Base-by-base conservation (phyloP, 805 yeast genomes). In the Maudiozyma bulderi region DNA sequence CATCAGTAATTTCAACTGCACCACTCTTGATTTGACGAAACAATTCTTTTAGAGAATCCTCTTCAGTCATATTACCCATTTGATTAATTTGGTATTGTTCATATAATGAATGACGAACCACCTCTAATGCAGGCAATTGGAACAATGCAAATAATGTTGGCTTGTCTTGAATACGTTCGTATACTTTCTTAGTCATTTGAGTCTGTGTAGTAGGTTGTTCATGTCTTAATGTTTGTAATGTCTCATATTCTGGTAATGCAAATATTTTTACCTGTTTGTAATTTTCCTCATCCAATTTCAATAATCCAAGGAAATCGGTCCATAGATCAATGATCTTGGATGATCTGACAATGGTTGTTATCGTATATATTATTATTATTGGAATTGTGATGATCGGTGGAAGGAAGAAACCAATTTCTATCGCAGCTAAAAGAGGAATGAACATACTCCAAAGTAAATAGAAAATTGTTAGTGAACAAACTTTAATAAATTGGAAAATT, bases 261-360 rank as follows among this genome's bases (percentile, higher is more conserved):
- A 40, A 46, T 6, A 39, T 7, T 35, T 41, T 46, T 11, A 46
- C 38, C 6, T 10, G 7, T 5, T 30, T 13, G 15, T 41, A 46
- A 6, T 38, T 49, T 8, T 39, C 45, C 11, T 48, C 52, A 40
- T 48, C 49, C 37, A 57, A 45, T 2, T 34, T 52, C 43, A 52
- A 46, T 20, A 50, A 41, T 20, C 52, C 51, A 15, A 56, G 46
- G 44, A 47, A 58, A 10, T 56, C 61, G n/a, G 51, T 47, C 68
- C 67, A 64, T 43, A 57, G 47, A 26, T 54, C 58, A 54, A 57
- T 53, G 8, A 65, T 55, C 14, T 61, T 66, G 6, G 52, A 45
- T 1, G 59, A 57, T 13, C 54, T 52, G 56, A 60, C 52, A 8
- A 59, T 15, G 2, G 59, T 52, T 37, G 59, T 53, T 5, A 55